Percentiles rank a stretch among this genome's conserved stretches.
Conservation (phyloP, 345 rosid species). For the Eucalyptus tenuipes region DNA sequence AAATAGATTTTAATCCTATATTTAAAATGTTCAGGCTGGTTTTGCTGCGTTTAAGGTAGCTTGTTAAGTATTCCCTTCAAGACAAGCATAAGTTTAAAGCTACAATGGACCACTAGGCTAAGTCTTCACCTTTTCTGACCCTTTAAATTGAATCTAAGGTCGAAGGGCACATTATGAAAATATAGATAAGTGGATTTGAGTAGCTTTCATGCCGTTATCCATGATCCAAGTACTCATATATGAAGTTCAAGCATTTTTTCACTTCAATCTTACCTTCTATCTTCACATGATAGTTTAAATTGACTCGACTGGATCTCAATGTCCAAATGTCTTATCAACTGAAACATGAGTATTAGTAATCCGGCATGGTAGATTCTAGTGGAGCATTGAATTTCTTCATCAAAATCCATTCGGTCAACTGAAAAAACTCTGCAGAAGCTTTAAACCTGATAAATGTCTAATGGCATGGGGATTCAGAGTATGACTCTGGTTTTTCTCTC, state of each 20-base stretch:
- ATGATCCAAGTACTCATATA: neutral
- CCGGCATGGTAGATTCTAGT: neutral
- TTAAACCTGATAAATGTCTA: neutral
- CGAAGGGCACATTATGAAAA: neutral
- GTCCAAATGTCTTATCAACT: neutral
- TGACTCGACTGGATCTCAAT: too few species aligned
- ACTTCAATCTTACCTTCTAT: neutral
- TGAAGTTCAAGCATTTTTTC: neutral
- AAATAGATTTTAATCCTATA: neutral
- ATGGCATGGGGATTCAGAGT: neutral
- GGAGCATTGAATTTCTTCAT: neutral
- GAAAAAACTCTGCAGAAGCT: neutral
- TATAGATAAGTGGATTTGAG: neutral
- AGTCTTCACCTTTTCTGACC: too few species aligned
- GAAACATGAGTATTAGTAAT: neutral
- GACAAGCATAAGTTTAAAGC: neutral
- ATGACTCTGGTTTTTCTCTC: accelerated
- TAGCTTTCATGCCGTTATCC: neutral
- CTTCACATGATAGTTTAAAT: neutral
- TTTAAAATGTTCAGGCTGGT: neutral
- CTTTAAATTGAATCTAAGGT: neutral
- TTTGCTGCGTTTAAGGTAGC: neutral
- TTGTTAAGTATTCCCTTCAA: too few species aligned
- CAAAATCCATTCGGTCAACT: neutral
- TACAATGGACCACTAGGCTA: neutral